A percentile compares a stretch with the other conserved stretches of the same genome.
These are phyloP conservation scores for Pythium graminicola DNA, from an alignment of 352 stramenopile species.

Conservation along the genomic window DNA sequence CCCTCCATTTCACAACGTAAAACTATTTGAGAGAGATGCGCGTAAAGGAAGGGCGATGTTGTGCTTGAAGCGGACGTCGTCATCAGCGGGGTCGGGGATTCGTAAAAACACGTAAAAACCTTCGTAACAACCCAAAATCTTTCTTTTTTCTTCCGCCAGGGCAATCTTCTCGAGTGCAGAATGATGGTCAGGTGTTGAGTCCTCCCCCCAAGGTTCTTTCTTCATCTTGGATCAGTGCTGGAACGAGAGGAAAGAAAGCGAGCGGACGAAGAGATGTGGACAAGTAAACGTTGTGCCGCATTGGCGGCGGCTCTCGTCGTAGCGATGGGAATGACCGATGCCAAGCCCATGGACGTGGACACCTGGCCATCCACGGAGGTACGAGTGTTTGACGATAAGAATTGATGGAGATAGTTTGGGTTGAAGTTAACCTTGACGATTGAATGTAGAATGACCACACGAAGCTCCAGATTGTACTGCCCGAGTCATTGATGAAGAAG, in stretches of 20 bases:
- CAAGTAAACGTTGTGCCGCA: conserved; percentile 9
- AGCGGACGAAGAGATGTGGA: conserved; percentile 15
- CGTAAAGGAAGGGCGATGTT: conserved; percentile 4
- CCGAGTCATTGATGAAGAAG: conserved; percentile 84
- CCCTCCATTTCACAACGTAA: conserved; percentile 1
- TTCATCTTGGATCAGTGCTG: conserved; percentile 6
- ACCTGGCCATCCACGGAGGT: conserved; percentile 81
- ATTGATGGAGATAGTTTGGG: background rate
- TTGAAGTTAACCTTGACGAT: conserved; percentile 15
- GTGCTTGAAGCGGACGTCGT: background rate
- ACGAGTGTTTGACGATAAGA: background rate
- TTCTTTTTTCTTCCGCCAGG: conserved; percentile 20
- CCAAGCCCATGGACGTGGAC: conserved; percentile 68
- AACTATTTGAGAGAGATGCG: background rate
- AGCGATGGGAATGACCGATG: conserved; percentile 15
- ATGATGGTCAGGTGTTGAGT: conserved; percentile 16
- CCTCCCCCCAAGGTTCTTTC: conserved; percentile 9
- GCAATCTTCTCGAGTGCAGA: conserved; percentile 10
- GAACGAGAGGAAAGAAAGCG: conserved; percentile 1
- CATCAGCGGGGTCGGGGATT: background rate
- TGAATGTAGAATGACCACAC: conserved; percentile 70
- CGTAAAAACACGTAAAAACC: conserved; percentile 19
- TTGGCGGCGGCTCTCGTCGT: conserved; percentile 22
- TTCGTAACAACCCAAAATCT: conserved; percentile 20
- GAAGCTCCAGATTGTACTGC: conserved; percentile 86